phyloP scores from a whole-genome alignment of 139 green algal species.

The Micractinium conductrix region DNA sequence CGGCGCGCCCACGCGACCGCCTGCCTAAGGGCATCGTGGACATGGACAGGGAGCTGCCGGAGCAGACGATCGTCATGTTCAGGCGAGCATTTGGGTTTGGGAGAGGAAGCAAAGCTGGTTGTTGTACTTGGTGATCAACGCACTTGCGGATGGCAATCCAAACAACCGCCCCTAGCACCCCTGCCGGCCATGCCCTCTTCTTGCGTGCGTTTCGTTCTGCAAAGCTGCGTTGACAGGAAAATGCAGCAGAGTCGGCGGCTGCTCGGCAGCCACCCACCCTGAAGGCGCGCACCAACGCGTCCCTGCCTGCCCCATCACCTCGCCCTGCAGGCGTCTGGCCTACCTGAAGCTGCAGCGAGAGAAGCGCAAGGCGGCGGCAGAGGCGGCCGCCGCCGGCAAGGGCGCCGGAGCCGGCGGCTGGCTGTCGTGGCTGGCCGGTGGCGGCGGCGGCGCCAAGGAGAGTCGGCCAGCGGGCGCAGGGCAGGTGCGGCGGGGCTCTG shows the following conservation, averaged over 20 bases:
- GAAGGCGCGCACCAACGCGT: too few species aligned
- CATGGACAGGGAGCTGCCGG: constrained; percentile 77
- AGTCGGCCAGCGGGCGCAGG: not conserved
- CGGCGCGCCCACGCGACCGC: not conserved
- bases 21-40: constrained; percentile 42
- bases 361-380: constrained; percentile 23
- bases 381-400: not conserved
- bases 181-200: too few species aligned
- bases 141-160: too few species aligned
- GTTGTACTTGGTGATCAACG: too few species aligned
- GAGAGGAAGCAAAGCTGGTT: too few species aligned
- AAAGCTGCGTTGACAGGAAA: too few species aligned
- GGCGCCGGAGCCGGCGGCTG: constrained; percentile 37
- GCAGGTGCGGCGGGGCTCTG: not conserved
- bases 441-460: not conserved
- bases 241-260: too few species aligned
- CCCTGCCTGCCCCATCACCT: too few species aligned
- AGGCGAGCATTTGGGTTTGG: not conserved
- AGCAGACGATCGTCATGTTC: constrained; percentile 84
- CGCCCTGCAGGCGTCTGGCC: constrained; percentile 65
- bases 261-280: too few species aligned
- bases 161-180: too few species aligned
- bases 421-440: constrained; percentile 60
- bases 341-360: constrained; percentile 62
- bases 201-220: too few species aligned